Conservation (phyloP, 192 early-diverging fungal species). For the Coemansia sp. region DNA sequence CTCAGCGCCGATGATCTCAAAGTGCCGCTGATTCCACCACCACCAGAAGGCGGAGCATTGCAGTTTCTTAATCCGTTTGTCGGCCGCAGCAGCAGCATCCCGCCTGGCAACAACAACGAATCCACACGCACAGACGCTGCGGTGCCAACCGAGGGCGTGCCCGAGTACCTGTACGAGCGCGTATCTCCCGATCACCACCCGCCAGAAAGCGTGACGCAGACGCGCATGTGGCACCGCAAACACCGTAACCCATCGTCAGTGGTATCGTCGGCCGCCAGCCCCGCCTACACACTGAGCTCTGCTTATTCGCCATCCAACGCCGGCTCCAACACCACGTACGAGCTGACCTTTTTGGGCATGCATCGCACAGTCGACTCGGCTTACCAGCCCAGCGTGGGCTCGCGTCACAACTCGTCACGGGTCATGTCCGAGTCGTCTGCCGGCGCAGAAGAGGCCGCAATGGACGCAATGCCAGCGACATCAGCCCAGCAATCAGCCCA, state of each 20-base stretch:
- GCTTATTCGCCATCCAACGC: conserved; percentile 53
- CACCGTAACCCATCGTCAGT: conserved; percentile 31
- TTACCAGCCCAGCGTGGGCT: conserved; percentile 23
- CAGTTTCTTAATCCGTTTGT: conserved; percentile 43
- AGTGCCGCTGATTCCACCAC: conserved; percentile 40
- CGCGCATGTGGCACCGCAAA: conserved; percentile 48
- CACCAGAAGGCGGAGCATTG: conserved; percentile 19
- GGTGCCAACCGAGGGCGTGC: not conserved
- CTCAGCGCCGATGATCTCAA: conserved; percentile 6
- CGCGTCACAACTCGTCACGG: conserved; percentile 23
- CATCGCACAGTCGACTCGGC: conserved; percentile 45
- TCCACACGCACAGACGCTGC: not conserved
- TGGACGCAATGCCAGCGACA: not conserved
- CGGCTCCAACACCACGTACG: conserved; percentile 46
- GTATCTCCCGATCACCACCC: conserved; percentile 13
- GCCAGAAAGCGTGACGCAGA: conserved; percentile 45
- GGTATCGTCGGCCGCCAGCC: conserved; percentile 30
- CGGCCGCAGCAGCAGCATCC: conserved; percentile 5
- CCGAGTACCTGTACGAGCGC: conserved; percentile 19
- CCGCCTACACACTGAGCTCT: conserved; percentile 42
- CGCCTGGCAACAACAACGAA: not conserved
- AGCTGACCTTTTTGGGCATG: conserved; percentile 48
- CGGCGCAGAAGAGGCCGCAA: not conserved
- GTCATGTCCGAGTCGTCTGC: conserved; percentile 9
- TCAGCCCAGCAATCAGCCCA: not conserved